phyloP scores from a whole-genome alignment of 257 asterid genomes.

The Solanum peruvianum region DNA sequence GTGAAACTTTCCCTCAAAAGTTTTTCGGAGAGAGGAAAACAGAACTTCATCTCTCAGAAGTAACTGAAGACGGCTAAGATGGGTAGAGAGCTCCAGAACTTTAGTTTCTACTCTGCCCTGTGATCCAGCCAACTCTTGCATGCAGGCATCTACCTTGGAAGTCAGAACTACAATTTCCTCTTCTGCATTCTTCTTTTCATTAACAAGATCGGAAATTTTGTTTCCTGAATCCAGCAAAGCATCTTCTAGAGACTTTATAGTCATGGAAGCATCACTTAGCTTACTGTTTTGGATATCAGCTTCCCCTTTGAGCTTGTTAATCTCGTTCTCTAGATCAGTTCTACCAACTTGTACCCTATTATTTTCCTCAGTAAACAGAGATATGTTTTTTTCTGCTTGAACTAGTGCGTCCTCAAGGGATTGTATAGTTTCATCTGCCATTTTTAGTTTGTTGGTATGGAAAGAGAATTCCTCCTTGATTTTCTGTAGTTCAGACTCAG shows the following conservation, averaged over 20 bases:
- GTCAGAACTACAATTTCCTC: constrained; percentile 47
- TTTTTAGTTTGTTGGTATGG: constrained; percentile 36
- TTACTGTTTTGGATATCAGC: constrained; percentile 40
- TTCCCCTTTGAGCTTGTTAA: constrained; percentile 54
- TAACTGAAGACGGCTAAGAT: constrained; percentile 39
- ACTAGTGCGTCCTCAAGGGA: constrained; percentile 73
- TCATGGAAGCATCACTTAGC: constrained; percentile 48
- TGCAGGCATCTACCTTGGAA: constrained; percentile 51
- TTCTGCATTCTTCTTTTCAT: constrained; percentile 49
- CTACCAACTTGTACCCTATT: constrained; percentile 25
- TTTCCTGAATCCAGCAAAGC: constrained; percentile 42
- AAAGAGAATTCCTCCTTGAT: constrained; percentile 39
- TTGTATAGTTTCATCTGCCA: constrained; percentile 49
- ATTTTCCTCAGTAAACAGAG: constrained; percentile 55
- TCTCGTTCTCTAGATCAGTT: constrained; percentile 54
- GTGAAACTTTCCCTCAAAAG: constrained; percentile 43
- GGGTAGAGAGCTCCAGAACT: constrained; percentile 44
- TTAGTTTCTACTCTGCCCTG: constrained; percentile 40
- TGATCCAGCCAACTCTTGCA: constrained; percentile 58
- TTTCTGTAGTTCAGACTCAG: constrained; percentile 42
- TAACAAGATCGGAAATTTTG: constrained; percentile 35
- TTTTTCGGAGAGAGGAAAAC: constrained; percentile 30
- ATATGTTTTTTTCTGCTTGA: constrained; percentile 42
- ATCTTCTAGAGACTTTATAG: constrained; percentile 56
- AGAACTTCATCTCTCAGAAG: constrained; percentile 55